Percentiles rank a stretch among this genome's conserved stretches.
phyloP scores from a whole-genome alignment of 495 filamentous ascomycete species.

The Tricharina praecox region DNA sequence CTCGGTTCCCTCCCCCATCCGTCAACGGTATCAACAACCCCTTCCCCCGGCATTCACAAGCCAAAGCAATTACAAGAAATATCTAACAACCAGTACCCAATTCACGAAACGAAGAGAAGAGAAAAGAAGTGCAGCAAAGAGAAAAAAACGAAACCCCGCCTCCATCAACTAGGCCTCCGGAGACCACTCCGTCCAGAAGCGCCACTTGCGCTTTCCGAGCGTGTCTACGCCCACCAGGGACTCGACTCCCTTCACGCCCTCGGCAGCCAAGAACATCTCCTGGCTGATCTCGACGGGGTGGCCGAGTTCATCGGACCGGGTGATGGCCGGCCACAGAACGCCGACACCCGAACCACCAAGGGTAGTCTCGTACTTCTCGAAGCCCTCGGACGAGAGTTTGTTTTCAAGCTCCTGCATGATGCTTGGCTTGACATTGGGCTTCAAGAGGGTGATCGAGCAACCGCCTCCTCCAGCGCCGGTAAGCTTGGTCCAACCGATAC shows the following conservation, averaged over 20 bases:
- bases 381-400: constrained; percentile 57
- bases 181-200: constrained; percentile 58
- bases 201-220: constrained; percentile 68
- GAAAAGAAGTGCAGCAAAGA: no score
- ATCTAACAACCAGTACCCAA: no score
- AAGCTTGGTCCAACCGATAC: constrained; percentile 93
- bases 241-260: constrained; percentile 67
- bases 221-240: constrained; percentile 47
- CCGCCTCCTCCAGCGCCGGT: constrained; percentile 92
- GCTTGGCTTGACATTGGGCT: constrained; percentile 36
- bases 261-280: constrained; percentile 71
- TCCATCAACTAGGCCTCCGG: no score
- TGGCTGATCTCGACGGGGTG: constrained; percentile 85
- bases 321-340: constrained; percentile 75
- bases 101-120: no score
- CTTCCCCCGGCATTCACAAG: no score
- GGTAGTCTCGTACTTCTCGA: constrained; percentile 68
- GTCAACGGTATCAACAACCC: no score
- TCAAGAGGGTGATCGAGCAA: constrained; percentile 80
- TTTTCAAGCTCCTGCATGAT: constrained; percentile 41
- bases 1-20: no score
- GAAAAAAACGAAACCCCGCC: no score
- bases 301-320: constrained; percentile 49
- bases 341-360: constrained; percentile 84
- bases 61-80: no score